phyloP scores from a whole-genome alignment of 2,329 filamentous ascomycete genomes.

The Ophidiomyces ophidiicola region DNA sequence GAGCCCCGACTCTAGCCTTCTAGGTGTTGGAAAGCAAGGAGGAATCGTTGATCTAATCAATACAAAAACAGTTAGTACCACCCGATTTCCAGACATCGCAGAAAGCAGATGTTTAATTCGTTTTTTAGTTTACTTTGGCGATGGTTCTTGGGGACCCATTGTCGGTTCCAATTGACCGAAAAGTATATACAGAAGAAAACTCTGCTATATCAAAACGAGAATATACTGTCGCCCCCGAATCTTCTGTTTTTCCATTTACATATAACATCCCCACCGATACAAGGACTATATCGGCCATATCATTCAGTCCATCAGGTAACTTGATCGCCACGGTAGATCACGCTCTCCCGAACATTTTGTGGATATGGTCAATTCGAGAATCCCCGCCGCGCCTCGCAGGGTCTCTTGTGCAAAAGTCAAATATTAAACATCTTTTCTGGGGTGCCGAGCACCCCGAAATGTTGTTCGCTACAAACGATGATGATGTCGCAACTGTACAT shows the following conservation, averaged over 20 bases:
- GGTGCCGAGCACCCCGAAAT: constrained; percentile 27
- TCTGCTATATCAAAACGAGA: constrained; percentile 23
- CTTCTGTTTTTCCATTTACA: constrained; percentile 26
- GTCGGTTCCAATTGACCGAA: constrained; percentile 23
- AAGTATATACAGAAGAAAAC: constrained; percentile 26
- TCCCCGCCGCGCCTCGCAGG: constrained; percentile 21
- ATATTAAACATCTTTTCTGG: constrained; percentile 32
- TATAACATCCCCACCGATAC: constrained; percentile 21
- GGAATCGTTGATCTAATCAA: constrained; percentile 38
- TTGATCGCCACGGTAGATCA: constrained; percentile 31
- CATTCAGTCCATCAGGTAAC: constrained; percentile 29
- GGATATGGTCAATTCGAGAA: constrained; percentile 33
- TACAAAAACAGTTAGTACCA: constrained; percentile 30
- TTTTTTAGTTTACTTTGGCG: constrained; percentile 20
- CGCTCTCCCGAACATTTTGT: constrained; percentile 33
- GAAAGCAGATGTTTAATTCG: neutral
- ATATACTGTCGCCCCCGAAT: constrained; percentile 29
- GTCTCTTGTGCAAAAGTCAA: constrained; percentile 33
- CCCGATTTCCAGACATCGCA: neutral
- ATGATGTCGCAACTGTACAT: constrained; percentile 23
- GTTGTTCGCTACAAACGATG: constrained; percentile 30
- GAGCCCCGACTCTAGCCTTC: constrained; percentile 36
- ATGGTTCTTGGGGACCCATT: constrained; percentile 26
- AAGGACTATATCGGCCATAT: constrained; percentile 29
- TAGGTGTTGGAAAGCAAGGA: constrained; percentile 42